Base-by-base conservation (phyloP, 78 protist species). In the Dictyostelium firmibasis region DNA sequence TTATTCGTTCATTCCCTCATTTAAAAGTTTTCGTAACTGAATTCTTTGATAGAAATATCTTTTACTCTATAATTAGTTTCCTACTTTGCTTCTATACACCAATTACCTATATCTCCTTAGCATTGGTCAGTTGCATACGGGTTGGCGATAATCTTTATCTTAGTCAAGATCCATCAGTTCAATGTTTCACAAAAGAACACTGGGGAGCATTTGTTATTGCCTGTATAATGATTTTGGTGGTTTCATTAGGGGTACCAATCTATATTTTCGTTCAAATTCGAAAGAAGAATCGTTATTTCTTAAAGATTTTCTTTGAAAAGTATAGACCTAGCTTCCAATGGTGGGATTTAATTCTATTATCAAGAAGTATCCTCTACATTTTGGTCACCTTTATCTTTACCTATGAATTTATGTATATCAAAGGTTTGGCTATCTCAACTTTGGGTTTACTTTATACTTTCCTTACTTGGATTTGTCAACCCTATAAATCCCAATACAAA, bases 391-490 rank as follows among this genome's bases (percentile, higher is more conserved):
- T 89, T 5, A 35, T 85, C 10, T 41, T 67, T 6, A n/a, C 85
- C 1, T 89, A 62, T 25, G 4, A 29, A 4, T 60, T 81, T 35
- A 57, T 78, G n/a, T 47, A 89, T 50, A 31, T 38, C 29, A 89
- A 89, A 35, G 79, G 86, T 33, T n/a, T 89, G 72, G 60, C 82
- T 4, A 25, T 69, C 6, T 89, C 94, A 4, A 57, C 94, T 13
- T 9, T 89, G 10, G 87, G 94, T 20, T 50, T 89, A 29, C 29
- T 81, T 0, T 89, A 69, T 25, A 69, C 87, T 20, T 43, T 57
- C n/a, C 23, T 89, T 11, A 89, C 72, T 20, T 89, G 94, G 94
- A 27, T 89, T 23, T 29, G 72, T 33, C 11, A 83, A 27, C 94
- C 94, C 3, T 89, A 44, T 78, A 89, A 35, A 81, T 36, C 53